Conservation (phyloP, 83 land plant genomes). For the Picea abies region DNA sequence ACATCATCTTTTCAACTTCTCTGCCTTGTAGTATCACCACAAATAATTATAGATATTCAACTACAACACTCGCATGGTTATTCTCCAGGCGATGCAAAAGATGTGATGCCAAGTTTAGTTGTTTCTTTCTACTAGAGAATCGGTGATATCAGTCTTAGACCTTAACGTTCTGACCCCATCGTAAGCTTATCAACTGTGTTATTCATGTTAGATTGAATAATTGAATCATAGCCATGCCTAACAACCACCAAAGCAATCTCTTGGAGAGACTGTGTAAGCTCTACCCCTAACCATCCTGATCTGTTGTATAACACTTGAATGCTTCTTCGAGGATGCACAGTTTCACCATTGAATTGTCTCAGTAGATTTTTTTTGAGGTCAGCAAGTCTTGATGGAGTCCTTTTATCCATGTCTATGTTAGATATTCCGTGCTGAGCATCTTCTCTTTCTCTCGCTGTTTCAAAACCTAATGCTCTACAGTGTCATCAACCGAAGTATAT, state of each 20-base stretch:
- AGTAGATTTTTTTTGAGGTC: no score
- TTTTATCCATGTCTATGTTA: no score
- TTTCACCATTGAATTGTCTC: no score
- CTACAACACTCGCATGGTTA: slow-evolving; percentile 77
- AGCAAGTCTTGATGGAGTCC: no score
- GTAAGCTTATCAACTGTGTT: slow-evolving; percentile 88
- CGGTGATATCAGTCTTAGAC: slow-evolving; percentile 36
- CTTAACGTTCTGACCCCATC: slow-evolving; percentile 65
- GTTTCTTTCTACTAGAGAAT: slow-evolving; percentile 78
- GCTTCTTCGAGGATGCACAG: no score
- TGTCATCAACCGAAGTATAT: no score
- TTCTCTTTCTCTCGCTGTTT: no score
- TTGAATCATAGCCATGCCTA: slow-evolving; percentile 60
- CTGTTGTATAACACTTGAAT: slow-evolving; percentile 25
- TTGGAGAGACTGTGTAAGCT: slow-evolving; percentile 86
- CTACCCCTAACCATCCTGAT: slow-evolving; percentile 92
- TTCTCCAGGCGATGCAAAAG: slow-evolving; percentile 70
- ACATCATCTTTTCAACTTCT: no score
- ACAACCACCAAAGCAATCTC: slow-evolving; percentile 91
- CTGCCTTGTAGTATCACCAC: slow-evolving; percentile 61
- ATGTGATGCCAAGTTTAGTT: slow-evolving; percentile 83
- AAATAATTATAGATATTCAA: slow-evolving; percentile 78
- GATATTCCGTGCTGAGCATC: no score
- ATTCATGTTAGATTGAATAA: slow-evolving; percentile 22
- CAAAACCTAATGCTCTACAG: no score